These are phyloP conservation scores for Cutaneotrichosporon arboriforme DNA, from an alignment of 1,284 basidiomycete genomes.

Conservation along the genomic window DNA sequence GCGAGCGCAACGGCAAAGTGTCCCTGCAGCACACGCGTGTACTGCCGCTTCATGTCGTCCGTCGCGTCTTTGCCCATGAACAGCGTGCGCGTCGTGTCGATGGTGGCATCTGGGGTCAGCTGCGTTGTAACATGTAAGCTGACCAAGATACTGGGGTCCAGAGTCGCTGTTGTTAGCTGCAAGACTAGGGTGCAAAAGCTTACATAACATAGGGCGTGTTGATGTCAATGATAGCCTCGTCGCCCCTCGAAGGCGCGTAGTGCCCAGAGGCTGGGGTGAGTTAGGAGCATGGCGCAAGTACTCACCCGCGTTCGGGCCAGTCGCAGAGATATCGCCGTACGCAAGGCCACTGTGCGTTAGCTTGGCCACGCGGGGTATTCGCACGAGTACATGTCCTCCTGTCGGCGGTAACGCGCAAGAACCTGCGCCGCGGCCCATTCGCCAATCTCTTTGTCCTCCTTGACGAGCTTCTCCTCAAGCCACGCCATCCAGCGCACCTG, in stretches of 20 bases:
- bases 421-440: constrained; percentile 87
- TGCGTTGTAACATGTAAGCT: neutral
- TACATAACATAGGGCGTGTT: constrained; percentile 84
- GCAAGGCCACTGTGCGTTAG: constrained; percentile 59
- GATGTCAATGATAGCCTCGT: constrained; percentile 66
- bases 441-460: constrained; percentile 68
- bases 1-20: constrained; percentile 90
- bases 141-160: constrained; percentile 69
- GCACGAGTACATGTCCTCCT: constrained; percentile 66
- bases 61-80: constrained; percentile 74
- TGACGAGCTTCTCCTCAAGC: constrained; percentile 73
- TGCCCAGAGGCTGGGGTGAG: constrained; percentile 70
- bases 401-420: constrained; percentile 70
- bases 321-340: constrained; percentile 89
- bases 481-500: constrained; percentile 73
- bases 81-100: constrained; percentile 80
- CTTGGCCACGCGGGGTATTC: constrained; percentile 3
- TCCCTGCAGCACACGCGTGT: constrained; percentile 90
- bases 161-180: constrained; percentile 59
- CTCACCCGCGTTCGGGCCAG: constrained; percentile 67
- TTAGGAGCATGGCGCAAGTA: neutral
- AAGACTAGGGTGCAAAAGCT: constrained; percentile 28
- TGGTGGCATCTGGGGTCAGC: constrained; percentile 65
- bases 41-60: constrained; percentile 76
- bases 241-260: constrained; percentile 72